Evolutionary conservation across 148 eudicot species (phyloP).

Genomic region (Vaccinium macrocarpon): DNA sequence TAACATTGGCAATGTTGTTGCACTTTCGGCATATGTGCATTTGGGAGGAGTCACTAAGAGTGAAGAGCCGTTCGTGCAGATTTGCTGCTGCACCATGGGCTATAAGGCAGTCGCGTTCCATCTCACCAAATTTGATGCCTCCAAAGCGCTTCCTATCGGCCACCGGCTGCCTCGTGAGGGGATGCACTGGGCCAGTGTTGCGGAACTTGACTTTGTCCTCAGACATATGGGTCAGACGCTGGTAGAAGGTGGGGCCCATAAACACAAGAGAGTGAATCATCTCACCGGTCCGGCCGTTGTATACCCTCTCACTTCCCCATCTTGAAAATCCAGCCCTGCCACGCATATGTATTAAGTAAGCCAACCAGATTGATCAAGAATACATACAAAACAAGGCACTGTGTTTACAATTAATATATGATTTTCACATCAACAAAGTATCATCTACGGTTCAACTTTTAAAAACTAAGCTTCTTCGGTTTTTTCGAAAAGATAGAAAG

Average conservation of each 20-base stretch:
- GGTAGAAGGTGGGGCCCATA: constrained; percentile 93
- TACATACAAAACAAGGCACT: background rate
- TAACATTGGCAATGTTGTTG: constrained; percentile 66
- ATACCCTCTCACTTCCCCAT: constrained; percentile 89
- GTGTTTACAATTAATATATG: background rate
- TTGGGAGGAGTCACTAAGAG: constrained; percentile 80
- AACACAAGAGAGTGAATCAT: constrained; percentile 62
- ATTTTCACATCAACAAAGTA: background rate
- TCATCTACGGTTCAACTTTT: background rate
- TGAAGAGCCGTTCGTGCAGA: constrained; percentile 94
- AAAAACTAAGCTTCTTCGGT: background rate
- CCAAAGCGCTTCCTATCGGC: constrained; percentile 93
- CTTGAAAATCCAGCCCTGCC: constrained; percentile 85
- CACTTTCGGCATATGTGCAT: constrained; percentile 80
- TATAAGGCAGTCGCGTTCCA: constrained; percentile 93
- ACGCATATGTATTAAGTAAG: constrained; percentile 9
- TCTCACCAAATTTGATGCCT: constrained; percentile 93
- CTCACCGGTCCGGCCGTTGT: constrained; percentile 83
- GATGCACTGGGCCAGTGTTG: constrained; percentile 93
- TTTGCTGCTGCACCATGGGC: constrained; percentile 94
- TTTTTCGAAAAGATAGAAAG: background rate
- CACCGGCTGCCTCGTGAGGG: constrained; percentile 91
- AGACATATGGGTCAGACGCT: constrained; percentile 82
- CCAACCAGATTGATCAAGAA: background rate
- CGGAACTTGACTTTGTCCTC: constrained; percentile 97